Evolutionary conservation across 352 stramenopile genomes (phyloP).

Genomic region (Thalassiosira exigua): DNA sequence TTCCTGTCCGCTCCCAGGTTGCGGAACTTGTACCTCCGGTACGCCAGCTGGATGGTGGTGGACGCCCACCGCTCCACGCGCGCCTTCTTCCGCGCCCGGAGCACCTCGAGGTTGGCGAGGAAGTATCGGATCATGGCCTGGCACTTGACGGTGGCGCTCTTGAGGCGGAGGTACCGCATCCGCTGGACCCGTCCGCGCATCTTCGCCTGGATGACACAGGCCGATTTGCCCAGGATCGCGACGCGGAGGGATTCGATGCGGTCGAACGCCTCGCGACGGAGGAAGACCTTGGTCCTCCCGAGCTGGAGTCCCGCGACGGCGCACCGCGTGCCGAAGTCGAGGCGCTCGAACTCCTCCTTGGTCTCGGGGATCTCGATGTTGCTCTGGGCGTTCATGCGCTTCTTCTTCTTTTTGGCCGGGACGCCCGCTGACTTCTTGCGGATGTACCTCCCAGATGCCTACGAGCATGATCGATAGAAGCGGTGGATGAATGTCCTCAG

Average conservation of each 20-base stretch:
- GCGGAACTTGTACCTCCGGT: slow-evolving; percentile 58
- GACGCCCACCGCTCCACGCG: slow-evolving; percentile 46
- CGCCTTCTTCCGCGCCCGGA: slow-evolving; percentile 42
- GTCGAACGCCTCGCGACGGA: slow-evolving; percentile 85
- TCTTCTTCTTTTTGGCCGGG: slow-evolving; percentile 48
- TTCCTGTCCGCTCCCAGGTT: slow-evolving; percentile 56
- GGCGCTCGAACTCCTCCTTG: slow-evolving; percentile 69
- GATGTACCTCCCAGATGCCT: background rate
- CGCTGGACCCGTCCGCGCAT: slow-evolving; percentile 41
- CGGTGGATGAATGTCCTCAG: no score
- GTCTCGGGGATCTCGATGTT: slow-evolving; percentile 76
- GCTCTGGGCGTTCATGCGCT: slow-evolving; percentile 52
- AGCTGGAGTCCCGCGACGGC: slow-evolving; percentile 87
- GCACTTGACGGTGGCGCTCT: slow-evolving; percentile 34
- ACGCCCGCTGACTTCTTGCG: slow-evolving; percentile 2
- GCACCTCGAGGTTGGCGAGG: slow-evolving; percentile 59
- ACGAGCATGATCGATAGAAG: background rate
- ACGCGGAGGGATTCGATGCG: slow-evolving; percentile 82
- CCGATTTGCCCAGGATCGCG: slow-evolving; percentile 63
- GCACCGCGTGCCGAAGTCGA: slow-evolving; percentile 82
- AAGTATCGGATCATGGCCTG: slow-evolving; percentile 61
- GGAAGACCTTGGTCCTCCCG: slow-evolving; percentile 85
- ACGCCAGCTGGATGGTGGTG: slow-evolving; percentile 58
- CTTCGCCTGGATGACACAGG: slow-evolving; percentile 51
- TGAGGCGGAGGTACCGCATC: slow-evolving; percentile 41